These are phyloP conservation scores for Scheffersomyces cryptocercus DNA, from an alignment of 1,139 yeast species.

Conservation along the genomic window DNA sequence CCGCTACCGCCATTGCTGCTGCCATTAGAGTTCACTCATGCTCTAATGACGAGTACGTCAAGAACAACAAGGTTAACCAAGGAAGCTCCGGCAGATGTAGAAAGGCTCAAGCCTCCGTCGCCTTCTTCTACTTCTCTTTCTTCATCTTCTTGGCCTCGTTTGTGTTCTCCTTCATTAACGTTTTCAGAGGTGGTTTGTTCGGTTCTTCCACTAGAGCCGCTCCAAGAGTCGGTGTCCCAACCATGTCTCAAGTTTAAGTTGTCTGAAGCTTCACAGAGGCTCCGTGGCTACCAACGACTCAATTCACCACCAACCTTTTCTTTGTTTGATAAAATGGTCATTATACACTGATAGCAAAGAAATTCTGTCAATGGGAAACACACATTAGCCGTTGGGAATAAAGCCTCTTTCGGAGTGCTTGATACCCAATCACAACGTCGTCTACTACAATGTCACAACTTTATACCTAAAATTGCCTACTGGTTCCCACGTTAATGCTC, in stretches of 20 bases:
- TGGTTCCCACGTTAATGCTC: too few relatives aligned
- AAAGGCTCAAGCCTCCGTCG: conserved; percentile 88
- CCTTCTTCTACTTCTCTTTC: conserved; percentile 88
- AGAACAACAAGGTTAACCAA: conserved; percentile 67
- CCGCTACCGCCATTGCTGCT: conserved; percentile 91
- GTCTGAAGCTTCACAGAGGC: not conserved
- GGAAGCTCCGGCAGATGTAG: conserved; percentile 86
- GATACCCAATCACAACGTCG: too few relatives aligned
- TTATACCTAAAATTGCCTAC: too few relatives aligned
- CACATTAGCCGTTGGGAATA: too few relatives aligned
- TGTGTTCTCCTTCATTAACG: conserved; percentile 58
- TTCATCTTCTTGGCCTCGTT: conserved; percentile 71
- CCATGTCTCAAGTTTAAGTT: conserved; percentile 76
- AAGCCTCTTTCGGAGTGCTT: too few relatives aligned
- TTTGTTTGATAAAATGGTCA: too few relatives aligned
- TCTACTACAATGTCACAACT: too few relatives aligned
- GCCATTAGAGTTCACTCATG: conserved; percentile 88
- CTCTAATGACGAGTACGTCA: conserved; percentile 62
- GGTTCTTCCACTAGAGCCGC: conserved; percentile 59
- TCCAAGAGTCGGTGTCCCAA: conserved; percentile 83
- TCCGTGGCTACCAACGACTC: too few relatives aligned
- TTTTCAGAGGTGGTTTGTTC: conserved; percentile 74
- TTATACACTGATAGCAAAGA: too few relatives aligned
- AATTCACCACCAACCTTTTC: too few relatives aligned
- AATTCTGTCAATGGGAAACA: too few relatives aligned